phyloP scores from a whole-genome alignment of 768 basidiomycete species.

The Steccherinum ochraceum region DNA sequence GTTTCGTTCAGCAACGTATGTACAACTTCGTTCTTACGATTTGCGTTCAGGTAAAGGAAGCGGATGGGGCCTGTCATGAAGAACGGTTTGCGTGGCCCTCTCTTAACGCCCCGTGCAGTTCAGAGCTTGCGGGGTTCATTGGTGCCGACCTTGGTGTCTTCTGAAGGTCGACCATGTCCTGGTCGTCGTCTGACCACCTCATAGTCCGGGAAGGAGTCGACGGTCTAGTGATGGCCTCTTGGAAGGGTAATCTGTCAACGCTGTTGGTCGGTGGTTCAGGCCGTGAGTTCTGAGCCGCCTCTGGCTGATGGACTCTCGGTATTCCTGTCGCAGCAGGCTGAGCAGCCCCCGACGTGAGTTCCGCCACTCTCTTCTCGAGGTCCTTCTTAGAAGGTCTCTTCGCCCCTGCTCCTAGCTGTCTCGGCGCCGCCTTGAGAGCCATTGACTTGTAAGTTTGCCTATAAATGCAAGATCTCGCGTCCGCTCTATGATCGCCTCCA shows the following conservation, averaged over 20 bases:
- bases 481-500: neutral
- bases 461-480: neutral
- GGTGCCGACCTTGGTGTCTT: no score
- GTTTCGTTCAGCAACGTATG: neutral
- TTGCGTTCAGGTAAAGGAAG: neutral
- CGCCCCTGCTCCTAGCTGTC: neutral
- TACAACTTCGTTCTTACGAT: neutral
- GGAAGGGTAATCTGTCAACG: neutral
- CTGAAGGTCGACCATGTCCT: no score
- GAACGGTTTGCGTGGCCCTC: no score
- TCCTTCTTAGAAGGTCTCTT: neutral
- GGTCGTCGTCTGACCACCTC: no score
- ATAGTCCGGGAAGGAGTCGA: neutral
- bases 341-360: neutral
- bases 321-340: neutral
- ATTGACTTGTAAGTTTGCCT: neutral
- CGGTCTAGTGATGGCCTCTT: neutral
- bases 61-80: neutral
- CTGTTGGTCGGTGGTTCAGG: neutral
- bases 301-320: neutral
- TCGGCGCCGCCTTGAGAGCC: neutral
- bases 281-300: neutral
- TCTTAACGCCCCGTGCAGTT: no score
- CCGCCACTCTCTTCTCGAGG: neutral
- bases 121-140: no score